Conservation (phyloP, 495 filamentous ascomycete genomes). For the Penicillium canariense region DNA sequence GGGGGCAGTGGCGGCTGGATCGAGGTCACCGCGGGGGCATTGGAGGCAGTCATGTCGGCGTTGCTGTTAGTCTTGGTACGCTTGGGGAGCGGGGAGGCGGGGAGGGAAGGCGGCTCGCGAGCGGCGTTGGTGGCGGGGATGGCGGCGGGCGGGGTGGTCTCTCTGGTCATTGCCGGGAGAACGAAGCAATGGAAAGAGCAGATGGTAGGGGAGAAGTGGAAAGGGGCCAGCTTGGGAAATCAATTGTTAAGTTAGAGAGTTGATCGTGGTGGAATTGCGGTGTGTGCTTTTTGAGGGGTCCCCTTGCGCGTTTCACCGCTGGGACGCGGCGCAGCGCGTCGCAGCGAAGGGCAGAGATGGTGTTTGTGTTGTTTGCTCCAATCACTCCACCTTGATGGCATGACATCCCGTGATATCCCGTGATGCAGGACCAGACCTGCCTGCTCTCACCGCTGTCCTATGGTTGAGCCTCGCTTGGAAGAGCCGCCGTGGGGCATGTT, state of each 20-base stretch:
- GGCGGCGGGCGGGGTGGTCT: slow-evolving; percentile 38
- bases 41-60: slow-evolving; percentile 23
- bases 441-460: neutral
- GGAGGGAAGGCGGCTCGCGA: slow-evolving; percentile 56
- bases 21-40: slow-evolving; percentile 34
- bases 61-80: slow-evolving; percentile 49
- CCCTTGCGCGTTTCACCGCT: slow-evolving; percentile 37
- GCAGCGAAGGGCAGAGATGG: neutral
- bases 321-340: slow-evolving; percentile 29
- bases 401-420: too few species aligned
- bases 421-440: too few species aligned
- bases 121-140: slow-evolving; percentile 13
- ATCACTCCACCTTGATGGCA: too few species aligned
- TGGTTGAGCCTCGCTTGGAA: slow-evolving; percentile 1
- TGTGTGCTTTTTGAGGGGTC: slow-evolving; percentile 13
- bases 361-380: slow-evolving; percentile 19
- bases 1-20: slow-evolving; percentile 50
- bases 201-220: neutral
- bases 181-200: neutral
- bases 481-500: neutral
- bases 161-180: slow-evolving; percentile 52
- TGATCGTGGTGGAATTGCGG: slow-evolving; percentile 19
- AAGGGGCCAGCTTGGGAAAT: neutral
- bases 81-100: slow-evolving; percentile 63
- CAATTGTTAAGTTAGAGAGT: neutral